Evolutionary conservation across 2,329 filamentous ascomycete genomes (phyloP), one percentile per base, ranked within the genome.

Genomic region (Paracoccidioides lutzii): DNA sequence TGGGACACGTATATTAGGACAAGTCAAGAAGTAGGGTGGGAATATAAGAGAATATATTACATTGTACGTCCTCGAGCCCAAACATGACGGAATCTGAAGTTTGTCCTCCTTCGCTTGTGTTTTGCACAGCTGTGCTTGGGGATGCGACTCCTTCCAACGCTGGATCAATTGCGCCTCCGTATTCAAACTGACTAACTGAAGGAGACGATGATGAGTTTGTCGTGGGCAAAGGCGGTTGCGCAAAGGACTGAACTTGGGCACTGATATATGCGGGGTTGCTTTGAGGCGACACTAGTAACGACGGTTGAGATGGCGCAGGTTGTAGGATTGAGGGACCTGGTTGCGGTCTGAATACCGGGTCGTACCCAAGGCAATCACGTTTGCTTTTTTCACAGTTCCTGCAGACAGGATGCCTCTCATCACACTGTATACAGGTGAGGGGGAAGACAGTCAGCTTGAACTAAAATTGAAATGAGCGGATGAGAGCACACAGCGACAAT

Each of bases 361-460:
- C 82, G 78, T 84, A 85, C 58, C 82, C 82, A 59, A 83, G 68
- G 65, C 82, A 85, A 67, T 83, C 80, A 64, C 82, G 79, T 67
- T 84, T 84, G 70, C 80, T 83, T 67, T 85, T 85, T 62, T 80
- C 76, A 65, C 82, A 85, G 67, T 85, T 85, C 63, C 81, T 74
- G 77, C 93, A 98, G 58, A 85, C 84, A 28, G 93, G 93, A 71
- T 95, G 90, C 59, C 83, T 84, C 78, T 98, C 93, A 81, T 97
- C 93, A 75, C 93, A 98, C 93, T 96, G 70, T 62, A 59, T 63
- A 58, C 58, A 62, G 55, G 56, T 10, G 14, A 62, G 58, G 61
- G 53, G 50, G 62, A 59, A 59, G 50, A 63, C 65, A 50, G 57
- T 57, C 57, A 58, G 58, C 59, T 51, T 55, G 44, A 35, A 43